A percentile compares a stretch with the other conserved stretches of the same genome.
Conservation (phyloP, 1,139 yeast species). For the Sporopachydermia cereana region DNA sequence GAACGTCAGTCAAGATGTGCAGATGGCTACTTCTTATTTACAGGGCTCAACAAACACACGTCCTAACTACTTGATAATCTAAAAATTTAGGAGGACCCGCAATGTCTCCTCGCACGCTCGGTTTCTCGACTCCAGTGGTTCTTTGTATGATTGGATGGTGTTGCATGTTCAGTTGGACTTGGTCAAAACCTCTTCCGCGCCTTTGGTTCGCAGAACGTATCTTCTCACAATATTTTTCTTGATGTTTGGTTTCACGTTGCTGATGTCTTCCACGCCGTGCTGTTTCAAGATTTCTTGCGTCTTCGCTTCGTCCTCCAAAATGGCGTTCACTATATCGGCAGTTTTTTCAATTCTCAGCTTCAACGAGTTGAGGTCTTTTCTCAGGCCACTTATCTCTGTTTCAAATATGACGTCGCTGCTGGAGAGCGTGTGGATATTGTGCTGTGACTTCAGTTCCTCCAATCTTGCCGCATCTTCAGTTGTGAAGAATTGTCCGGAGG, state of each 20-base stretch:
- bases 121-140: no score
- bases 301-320: slow-evolving; percentile 20
- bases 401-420: slow-evolving; percentile 22
- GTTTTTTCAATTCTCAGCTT: slow-evolving; percentile 17
- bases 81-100: no score
- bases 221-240: slow-evolving; percentile 24
- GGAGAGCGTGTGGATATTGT: slow-evolving; percentile 55
- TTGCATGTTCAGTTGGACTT: no score
- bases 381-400: slow-evolving; percentile 18
- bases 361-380: slow-evolving; percentile 18
- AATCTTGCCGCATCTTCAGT: slow-evolving; percentile 6
- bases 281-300: slow-evolving; percentile 20
- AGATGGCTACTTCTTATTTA: no score
- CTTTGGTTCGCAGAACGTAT: slow-evolving; percentile 16
- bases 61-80: no score
- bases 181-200: slow-evolving; percentile 1
- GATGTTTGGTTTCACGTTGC: slow-evolving; percentile 17
- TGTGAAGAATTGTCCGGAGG: background rate
- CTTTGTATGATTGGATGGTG: no score
- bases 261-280: slow-evolving; percentile 19
- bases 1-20: no score
- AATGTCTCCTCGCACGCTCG: no score
- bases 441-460: slow-evolving; percentile 26
- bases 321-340: slow-evolving; percentile 18
- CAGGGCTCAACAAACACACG: no score